Percentiles rank a stretch among this genome's conserved stretches.
phyloP scores from a whole-genome alignment of 805 yeast species.

The Candida tammaniensis region DNA sequence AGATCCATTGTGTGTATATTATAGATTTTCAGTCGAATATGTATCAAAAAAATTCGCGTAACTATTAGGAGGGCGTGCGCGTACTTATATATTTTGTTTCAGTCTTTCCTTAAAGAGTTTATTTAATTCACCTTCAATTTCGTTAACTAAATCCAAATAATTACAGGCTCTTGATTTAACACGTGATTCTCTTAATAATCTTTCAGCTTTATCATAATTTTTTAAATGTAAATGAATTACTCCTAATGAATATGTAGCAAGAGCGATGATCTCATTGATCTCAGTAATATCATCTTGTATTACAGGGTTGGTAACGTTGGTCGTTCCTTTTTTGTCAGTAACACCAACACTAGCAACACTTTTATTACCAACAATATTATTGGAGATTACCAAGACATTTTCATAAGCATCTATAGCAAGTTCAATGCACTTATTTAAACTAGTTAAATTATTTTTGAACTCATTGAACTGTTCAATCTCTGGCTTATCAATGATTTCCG shows the following conservation, averaged over 20 bases:
- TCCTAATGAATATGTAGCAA: slow-evolving; percentile 84
- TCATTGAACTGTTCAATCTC: slow-evolving; percentile 21
- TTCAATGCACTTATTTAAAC: slow-evolving; percentile 19
- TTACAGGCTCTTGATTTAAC: slow-evolving; percentile 67
- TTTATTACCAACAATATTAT: slow-evolving; percentile 23
- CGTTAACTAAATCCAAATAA: slow-evolving; percentile 57
- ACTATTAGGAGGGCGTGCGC: neutral
- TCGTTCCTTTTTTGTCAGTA: neutral
- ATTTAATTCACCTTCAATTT: slow-evolving; percentile 63
- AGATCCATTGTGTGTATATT: slow-evolving; percentile 11
- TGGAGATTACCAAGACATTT: slow-evolving; percentile 32
- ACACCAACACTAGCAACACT: neutral
- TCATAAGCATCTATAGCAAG: slow-evolving; percentile 34
- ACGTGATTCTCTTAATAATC: slow-evolving; percentile 64
- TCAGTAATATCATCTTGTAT: slow-evolving; percentile 3
- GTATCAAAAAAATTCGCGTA: neutral
- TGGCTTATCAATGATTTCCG: slow-evolving; percentile 16
- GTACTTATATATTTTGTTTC: neutral
- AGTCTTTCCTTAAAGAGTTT: slow-evolving; percentile 39
- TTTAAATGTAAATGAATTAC: slow-evolving; percentile 67
- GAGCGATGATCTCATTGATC: slow-evolving; percentile 66
- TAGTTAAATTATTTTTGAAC: slow-evolving; percentile 3
- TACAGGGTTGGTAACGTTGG: neutral
- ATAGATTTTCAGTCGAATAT: slow-evolving; percentile 3
- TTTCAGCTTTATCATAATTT: slow-evolving; percentile 54